Base-by-base conservation (phyloP, 2,329 filamentous ascomycete genomes). In the Zelopaecilomyces penicillatus region DNA sequence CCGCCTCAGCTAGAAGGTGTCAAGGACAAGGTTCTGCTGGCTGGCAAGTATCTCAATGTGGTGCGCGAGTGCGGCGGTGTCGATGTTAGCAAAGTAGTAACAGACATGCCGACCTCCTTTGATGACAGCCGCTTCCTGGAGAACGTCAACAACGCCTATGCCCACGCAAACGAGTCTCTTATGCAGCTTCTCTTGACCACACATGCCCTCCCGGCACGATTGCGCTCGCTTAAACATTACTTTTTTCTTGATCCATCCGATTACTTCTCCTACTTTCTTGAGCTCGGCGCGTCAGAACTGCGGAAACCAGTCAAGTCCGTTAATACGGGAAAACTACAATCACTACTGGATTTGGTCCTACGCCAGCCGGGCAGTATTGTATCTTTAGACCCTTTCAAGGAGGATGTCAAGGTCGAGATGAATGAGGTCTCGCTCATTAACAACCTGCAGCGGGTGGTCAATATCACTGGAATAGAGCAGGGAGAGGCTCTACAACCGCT, bases 231-330 rank as follows among this genome's bases (percentile, higher is more conserved):
- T 34, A 98, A 98, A 63, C 93, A 98, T 65, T 98, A 98, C 69
- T 98, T 97, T 71, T 98, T 98, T 73, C 82, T 98, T 50, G 91
- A 97, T 56, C 85, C 90, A 6, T 96, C 93, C 31, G 93, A 98
- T 63, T 98, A 95, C 70, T 97, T 98, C 65, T 89, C 89, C 3
- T 95, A 97, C 65, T 98, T 98, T 63, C 81, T 98, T 48, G 93
- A 98, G 60, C 80, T 98, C 19, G 83, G 88, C 44, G 76, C 85
- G 30, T 90, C 89, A 1, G 93, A 98, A 65, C 74, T 98, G 47
- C 85, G 87, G 57, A 96, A 96, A 61, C 84, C 86, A 30, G 87
- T 90, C 47, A 88, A 88, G 60, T 77, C 77, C 43, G 89, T 97
- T 64, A 98, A 97, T 59, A 86, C 87, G 44, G 82, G 82, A 63